Percentiles rank a stretch among this genome's conserved stretches.
Conservation (phyloP, 805 yeast genomes). For the Tanozyma kutaoensis region DNA sequence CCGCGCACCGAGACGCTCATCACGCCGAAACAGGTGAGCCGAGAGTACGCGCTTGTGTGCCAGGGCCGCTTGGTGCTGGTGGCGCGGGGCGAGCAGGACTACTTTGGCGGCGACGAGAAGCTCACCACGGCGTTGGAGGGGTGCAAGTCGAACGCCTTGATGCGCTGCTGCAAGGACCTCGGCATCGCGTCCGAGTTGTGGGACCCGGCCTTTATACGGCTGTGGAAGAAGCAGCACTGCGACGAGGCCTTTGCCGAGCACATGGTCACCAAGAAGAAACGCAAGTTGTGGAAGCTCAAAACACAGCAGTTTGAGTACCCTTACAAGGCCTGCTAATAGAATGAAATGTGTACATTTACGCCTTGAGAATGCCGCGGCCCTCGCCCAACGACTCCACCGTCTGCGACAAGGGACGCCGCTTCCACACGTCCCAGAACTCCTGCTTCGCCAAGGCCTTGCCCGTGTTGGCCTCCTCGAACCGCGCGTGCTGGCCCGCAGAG, state of each 20-base stretch:
- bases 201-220: constrained; percentile 80
- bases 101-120: constrained; percentile 67
- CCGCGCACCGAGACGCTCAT: constrained; percentile 81
- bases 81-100: constrained; percentile 93
- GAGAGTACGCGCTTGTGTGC: constrained; percentile 84
- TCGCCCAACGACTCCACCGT: constrained; percentile 66
- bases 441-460: constrained; percentile 15
- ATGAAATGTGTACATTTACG: no score
- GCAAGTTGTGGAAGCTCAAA: constrained; percentile 80
- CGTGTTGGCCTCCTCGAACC: constrained; percentile 25
- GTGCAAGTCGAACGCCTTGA: constrained; percentile 88
- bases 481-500: constrained; percentile 23
- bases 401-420: constrained; percentile 73
- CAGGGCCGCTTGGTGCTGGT: constrained; percentile 81
- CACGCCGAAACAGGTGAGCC: constrained; percentile 60
- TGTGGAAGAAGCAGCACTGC: constrained; percentile 36
- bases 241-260: constrained; percentile 82
- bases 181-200: constrained; percentile 95
- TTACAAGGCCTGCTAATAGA: constrained; percentile 34
- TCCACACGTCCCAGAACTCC: constrained; percentile 52
- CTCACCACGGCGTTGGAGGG: constrained; percentile 96
- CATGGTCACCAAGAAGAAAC: constrained; percentile 67
- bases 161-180: constrained; percentile 96
- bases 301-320: constrained; percentile 80
- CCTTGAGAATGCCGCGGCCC: constrained; percentile 43